Percentiles rank a stretch among this genome's conserved stretches.
These are phyloP conservation scores for Aspergillus campestris DNA, from an alignment of 495 filamentous ascomycete genomes.

Conservation along the genomic window DNA sequence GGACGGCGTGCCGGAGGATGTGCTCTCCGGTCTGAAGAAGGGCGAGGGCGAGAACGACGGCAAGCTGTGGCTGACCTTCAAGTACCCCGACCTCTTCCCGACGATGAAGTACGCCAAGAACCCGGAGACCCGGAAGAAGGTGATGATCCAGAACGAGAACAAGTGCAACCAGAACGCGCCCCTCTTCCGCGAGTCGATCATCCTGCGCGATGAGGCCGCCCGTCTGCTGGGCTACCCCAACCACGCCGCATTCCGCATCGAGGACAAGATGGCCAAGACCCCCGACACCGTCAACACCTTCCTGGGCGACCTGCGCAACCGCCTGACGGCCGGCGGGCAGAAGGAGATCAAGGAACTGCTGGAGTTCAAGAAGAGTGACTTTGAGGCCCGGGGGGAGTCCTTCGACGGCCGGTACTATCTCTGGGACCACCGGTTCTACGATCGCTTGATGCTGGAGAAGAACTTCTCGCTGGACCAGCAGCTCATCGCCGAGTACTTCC, in stretches of 20 bases:
- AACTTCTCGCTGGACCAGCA: constrained; percentile 85
- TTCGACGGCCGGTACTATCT: constrained; percentile 76
- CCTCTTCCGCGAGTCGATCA: constrained; percentile 78
- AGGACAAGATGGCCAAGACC: constrained; percentile 97
- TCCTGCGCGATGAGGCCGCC: constrained; percentile 87
- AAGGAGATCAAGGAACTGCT: constrained; percentile 67
- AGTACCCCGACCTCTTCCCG: constrained; percentile 62
- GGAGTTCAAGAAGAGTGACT: constrained; percentile 73
- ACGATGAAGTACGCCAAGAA: constrained; percentile 56
- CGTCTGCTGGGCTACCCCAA: constrained; percentile 85
- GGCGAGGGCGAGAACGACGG: constrained; percentile 61
- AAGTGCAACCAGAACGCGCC: constrained; percentile 81
- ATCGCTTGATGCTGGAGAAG: constrained; percentile 85
- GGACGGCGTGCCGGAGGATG: constrained; percentile 56
- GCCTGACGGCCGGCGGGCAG: constrained; percentile 66
- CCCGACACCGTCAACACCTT: constrained; percentile 80
- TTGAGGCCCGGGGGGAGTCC: constrained; percentile 45
- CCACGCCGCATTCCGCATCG: constrained; percentile 84
- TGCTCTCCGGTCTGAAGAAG: constrained; percentile 56
- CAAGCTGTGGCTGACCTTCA: constrained; percentile 58
- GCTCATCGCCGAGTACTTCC: constrained; percentile 91
- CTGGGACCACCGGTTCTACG: constrained; percentile 86
- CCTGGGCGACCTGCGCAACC: constrained; percentile 66
- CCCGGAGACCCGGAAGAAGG: constrained; percentile 45
- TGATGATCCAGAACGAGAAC: constrained; percentile 61